phyloP scores from a whole-genome alignment of 192 early-diverging fungal species.

The Linnemannia hyalina region DNA sequence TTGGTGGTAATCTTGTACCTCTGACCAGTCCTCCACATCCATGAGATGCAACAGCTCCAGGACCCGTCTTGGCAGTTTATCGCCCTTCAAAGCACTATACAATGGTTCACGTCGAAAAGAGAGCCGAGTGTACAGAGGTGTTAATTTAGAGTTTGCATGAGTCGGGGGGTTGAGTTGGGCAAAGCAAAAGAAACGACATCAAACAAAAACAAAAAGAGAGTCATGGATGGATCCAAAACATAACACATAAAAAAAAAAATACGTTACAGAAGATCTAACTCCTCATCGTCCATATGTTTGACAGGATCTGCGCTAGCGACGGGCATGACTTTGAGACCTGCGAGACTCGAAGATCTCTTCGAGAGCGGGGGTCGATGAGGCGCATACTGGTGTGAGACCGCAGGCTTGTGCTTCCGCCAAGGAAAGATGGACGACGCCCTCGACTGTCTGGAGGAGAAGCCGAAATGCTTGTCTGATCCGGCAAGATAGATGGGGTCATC shows the following conservation, averaged over 20 bases:
- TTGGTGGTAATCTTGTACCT: constrained; percentile 37
- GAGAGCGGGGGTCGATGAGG: constrained; percentile 51
- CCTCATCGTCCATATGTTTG: constrained; percentile 23
- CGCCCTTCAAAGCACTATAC: constrained; percentile 33
- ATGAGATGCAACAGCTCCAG: constrained; percentile 45
- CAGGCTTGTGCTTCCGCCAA: constrained; percentile 54
- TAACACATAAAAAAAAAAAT: neutral
- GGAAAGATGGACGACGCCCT: constrained; percentile 50
- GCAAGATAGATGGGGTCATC: constrained; percentile 43
- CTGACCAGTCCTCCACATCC: constrained; percentile 48
- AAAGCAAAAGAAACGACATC: neutral
- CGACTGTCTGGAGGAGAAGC: constrained; percentile 47
- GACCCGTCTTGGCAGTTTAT: constrained; percentile 23
- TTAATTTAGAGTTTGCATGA: neutral
- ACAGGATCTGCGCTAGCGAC: constrained; percentile 29
- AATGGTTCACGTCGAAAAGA: neutral
- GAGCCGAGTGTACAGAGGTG: neutral
- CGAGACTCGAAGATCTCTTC: constrained; percentile 42
- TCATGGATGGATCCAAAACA: neutral
- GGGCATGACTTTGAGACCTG: constrained; percentile 49
- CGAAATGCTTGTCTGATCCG: constrained; percentile 47
- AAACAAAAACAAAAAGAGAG: constrained; percentile 5
- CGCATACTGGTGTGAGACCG: constrained; percentile 51
- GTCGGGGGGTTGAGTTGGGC: neutral
- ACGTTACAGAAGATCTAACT: constrained; percentile 42